Evolutionary conservation across 2,329 filamentous ascomycete genomes (phyloP).

Genomic region (Cladophialophora yegresii): DNA sequence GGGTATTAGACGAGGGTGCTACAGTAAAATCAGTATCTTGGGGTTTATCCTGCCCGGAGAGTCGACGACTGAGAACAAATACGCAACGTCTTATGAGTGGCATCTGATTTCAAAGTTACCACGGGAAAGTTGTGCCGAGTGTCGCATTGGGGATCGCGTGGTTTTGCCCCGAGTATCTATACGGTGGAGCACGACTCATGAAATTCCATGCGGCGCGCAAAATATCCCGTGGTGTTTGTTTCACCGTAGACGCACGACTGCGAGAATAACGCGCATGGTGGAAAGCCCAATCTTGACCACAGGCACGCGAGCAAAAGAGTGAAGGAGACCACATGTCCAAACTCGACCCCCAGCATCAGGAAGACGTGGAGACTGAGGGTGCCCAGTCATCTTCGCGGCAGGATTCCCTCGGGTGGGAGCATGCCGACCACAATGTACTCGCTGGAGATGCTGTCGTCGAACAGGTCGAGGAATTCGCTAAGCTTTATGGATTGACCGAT

Average conservation of each 20-base stretch:
- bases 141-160: background rate
- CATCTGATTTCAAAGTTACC: background rate
- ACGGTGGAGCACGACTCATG: background rate
- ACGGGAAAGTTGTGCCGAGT: background rate
- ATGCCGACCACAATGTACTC: background rate
- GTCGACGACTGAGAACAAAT: background rate
- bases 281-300: background rate
- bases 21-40: background rate
- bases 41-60: background rate
- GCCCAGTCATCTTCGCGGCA: slow-evolving; percentile 6
- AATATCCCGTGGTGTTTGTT: background rate
- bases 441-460: background rate
- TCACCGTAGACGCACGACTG: background rate
- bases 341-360: background rate
- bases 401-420: background rate
- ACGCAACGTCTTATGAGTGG: background rate
- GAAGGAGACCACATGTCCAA: background rate
- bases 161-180: background rate
- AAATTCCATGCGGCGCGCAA: background rate
- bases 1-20: background rate
- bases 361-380: background rate
- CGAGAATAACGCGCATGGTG: no score
- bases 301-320: background rate
- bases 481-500: slow-evolving; percentile 12
- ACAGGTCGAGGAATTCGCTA: slow-evolving; percentile 22